Evolutionary conservation across 2,329 filamentous ascomycete species (phyloP), one percentile per base, ranked within the genome.

Genomic region (Pseudogymnoascus sp.): DNA sequence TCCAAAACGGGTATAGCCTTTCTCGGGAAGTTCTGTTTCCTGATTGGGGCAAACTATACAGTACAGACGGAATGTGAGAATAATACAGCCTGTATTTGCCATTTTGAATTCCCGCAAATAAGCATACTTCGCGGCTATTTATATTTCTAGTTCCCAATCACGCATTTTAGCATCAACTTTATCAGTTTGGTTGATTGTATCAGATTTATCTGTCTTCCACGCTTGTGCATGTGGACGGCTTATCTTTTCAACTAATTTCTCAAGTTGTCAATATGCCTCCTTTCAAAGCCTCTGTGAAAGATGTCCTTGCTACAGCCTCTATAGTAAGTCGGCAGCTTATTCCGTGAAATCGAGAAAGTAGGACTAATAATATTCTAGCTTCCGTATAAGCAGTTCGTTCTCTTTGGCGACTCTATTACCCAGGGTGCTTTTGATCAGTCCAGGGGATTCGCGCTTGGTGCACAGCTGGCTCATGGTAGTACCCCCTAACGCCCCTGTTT

Each of bases 381-480:
- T 9, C 45, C 45, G n/a, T 52, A 52, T 18, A 30, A 30, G 45
- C 89, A 92, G 69, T 78, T 92, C 66, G 77, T 97, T 63, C 82
- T 97, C 19, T 88, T 97, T 63, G 92, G 92, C 60, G 94, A 97
- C 74, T 95, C 90, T 33, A 86, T 97, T 63, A 86, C 92, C 56
- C 85, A 96, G 69, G 77, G 80, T 39, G 81, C 84, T 1, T 81
- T 81, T 64, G 77, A 79, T 34, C 76, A 84, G 55, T 73, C 80
- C 9, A 75, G 82, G 60, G 89, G 87, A 18, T 92, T 92, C 72
- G 89, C 81, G 0, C 89, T 95, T 67, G 83, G 85, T 61, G 82
- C 87, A 19, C 84, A 82, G 13, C 75, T 96, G 2, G 18, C 55
- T 21, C 84, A 90, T 70, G 74, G 82, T 65, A 80, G 87, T 90